phyloP scores from a whole-genome alignment of 257 asterid genomes.

The Solanum habrochaites region DNA sequence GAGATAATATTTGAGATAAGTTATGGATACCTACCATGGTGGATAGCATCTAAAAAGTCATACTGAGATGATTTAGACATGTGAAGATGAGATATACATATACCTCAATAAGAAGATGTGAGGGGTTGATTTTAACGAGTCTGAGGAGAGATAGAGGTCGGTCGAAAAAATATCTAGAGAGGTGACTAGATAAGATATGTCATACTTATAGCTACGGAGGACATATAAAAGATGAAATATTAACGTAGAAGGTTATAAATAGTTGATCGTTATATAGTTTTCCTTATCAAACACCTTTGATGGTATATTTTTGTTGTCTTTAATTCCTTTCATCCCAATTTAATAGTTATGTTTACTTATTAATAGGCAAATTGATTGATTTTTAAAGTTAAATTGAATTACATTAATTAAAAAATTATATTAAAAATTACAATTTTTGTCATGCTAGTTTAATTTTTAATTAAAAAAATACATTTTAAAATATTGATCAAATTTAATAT shows the following conservation, averaged over 20 bases:
- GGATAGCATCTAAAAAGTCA: background rate
- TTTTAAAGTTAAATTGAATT: background rate
- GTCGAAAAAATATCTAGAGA: background rate
- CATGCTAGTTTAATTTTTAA: too few species aligned
- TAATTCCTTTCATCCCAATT: background rate
- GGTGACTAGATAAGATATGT: background rate
- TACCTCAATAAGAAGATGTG: background rate
- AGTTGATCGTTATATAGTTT: too few species aligned
- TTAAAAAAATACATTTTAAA: too few species aligned
- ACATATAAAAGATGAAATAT: background rate
- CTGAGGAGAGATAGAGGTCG: background rate
- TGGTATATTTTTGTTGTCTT: background rate
- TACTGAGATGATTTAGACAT: fast-evolving
- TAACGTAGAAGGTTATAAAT: too few species aligned
- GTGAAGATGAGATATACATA: background rate
- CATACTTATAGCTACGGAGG: fast-evolving
- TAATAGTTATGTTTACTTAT: background rate
- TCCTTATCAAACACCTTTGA: background rate
- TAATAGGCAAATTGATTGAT: background rate
- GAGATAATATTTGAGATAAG: background rate
- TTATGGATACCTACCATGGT: background rate
- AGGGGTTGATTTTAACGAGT: too few species aligned
- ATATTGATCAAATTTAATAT: background rate
- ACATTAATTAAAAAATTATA: too few species aligned
- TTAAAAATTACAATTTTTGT: too few species aligned